Evolutionary conservation across 192 early-diverging fungal species (phyloP), one percentile per base, ranked within the genome.

Genomic region (Coemansia sp.): DNA sequence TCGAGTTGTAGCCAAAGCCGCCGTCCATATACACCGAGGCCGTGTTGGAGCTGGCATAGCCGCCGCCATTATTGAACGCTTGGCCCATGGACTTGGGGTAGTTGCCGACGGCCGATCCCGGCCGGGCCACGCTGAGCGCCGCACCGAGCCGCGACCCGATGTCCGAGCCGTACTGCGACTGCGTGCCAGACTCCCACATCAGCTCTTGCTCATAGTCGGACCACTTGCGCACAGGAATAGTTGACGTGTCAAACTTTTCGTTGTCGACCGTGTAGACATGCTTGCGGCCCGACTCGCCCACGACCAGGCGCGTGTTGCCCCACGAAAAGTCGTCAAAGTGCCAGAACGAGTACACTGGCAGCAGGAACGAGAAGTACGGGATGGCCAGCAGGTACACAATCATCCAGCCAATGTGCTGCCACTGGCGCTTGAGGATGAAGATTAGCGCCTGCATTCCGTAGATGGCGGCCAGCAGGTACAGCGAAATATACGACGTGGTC

Each of bases 301-400:
- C 79, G 1, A 94, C 89, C 22, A 88, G 29, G 60, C 95, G 87
- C 19, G 95, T 98, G 66, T 92, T 94, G 47, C 94, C 96, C 96
- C 96, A 99, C 18, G 90, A 94, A 56, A 99, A 99, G 64, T 99
- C 92, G 65, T 99, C 96, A 71, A 96, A 92, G 80, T 93, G 92
- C 96, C 96, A 99, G 82, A 95, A 98, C 17, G 95, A 80, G 58
- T 98, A 98, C n/a, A 91, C 47, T 2, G 86, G 87, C 20, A 89
- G 75, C 29, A 82, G 64, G 44, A 89, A 85, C 5, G 84, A 81
- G 53, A 93, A 94, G 18, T 90, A 79, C 12, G 92, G 92, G 51
- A 92, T 88, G 22, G 94, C 91, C 32, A 94, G 47, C 38, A 97
- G 81, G 49, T 87, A 91, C 22, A 97, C 86, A 48, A 99, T 83